Evolutionary conservation across 1,284 basidiomycete genomes (phyloP), one percentile per base, ranked within the genome.

Genomic region (Laetiporus sulphureus): DNA sequence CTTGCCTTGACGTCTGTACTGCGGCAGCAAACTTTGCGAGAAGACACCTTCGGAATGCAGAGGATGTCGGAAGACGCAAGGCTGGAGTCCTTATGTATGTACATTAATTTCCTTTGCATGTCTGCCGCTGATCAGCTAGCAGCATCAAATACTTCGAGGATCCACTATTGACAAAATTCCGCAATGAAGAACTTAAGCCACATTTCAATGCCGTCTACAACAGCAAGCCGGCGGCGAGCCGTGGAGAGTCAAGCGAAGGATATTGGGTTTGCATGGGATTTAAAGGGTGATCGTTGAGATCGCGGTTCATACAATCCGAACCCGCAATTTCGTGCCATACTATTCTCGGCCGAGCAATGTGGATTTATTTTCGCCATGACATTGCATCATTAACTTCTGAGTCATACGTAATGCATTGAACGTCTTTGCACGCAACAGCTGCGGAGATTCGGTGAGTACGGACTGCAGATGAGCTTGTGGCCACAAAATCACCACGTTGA

Each of bases 131-230:
- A 42, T 44, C 6, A 32, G 15, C 45, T 13, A 12, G 8, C 49
- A 89, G 85, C 20, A 64, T 90, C 47, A 90, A 90, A 48, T 77
- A 86, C 55, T 90, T 90, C 50, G 66, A 67, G 13, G 79, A 86
- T 56, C 83, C 83, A 2, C 51, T 72, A 21, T 57, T 79, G 5
- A 62, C 77, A 32, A 52, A 65, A 6, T 89, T 90, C 54, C 68
- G 76, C 5, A 60, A 60, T 24, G 54, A 69, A 24, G 50, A 61
- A 5, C 66, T 89, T 1, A 61, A 68, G n/a, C 74, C 74, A 0
- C 64, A 71, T 48, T 90, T 90, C 55, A 58, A 68, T 23, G 53
- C 65, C 6, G 79, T 88, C 0, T 61, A 66, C 15, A 77, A 67
- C 51, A 60, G 77, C 47, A 89, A 89, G 53, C 86, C 86, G 0